These are phyloP conservation scores for Lentinus tigrinus DNA, from an alignment of 768 basidiomycete species.

Conservation along the genomic window DNA sequence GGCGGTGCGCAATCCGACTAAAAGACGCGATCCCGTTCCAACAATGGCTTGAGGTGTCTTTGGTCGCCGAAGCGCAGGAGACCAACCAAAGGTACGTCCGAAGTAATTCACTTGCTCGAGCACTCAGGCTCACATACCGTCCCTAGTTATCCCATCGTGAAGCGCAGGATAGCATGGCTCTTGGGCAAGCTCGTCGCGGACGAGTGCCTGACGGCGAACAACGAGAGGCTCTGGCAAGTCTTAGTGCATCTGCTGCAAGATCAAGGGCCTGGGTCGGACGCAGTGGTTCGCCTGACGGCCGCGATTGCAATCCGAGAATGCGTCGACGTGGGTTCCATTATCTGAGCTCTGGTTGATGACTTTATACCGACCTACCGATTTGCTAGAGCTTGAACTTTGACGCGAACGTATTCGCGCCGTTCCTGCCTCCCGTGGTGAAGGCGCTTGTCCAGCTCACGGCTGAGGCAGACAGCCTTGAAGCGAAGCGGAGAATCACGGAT, in stretches of 20 bases:
- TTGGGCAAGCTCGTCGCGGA: conserved; percentile 87
- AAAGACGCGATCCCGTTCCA: conserved; percentile 66
- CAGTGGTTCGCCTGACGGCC: conserved; percentile 85
- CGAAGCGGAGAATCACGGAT: conserved; percentile 69
- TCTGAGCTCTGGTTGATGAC: neutral
- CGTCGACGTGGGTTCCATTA: conserved; percentile 68
- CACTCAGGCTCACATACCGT: neutral
- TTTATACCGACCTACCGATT: neutral
- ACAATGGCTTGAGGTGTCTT: conserved; percentile 62
- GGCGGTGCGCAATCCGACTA: conserved; percentile 71
- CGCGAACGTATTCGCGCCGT: conserved; percentile 62
- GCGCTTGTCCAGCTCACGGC: conserved; percentile 68
- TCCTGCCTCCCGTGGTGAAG: conserved; percentile 56
- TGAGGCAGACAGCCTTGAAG: conserved; percentile 75
- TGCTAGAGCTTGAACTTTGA: conserved; percentile 65
- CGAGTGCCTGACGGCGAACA: conserved; percentile 55
- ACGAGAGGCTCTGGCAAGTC: conserved; percentile 75
- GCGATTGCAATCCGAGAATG: conserved; percentile 78
- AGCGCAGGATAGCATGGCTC: conserved; percentile 94
- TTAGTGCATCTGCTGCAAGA: conserved; percentile 75
- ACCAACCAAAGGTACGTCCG: conserved; percentile 55
- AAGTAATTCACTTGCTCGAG: neutral
- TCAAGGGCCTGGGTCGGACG: conserved; percentile 68
- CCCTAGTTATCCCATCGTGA: conserved; percentile 82
- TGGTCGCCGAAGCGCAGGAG: conserved; percentile 58